Base-by-base conservation (phyloP, 1,284 basidiomycete species). In the Sporisorium scitamineum region DNA sequence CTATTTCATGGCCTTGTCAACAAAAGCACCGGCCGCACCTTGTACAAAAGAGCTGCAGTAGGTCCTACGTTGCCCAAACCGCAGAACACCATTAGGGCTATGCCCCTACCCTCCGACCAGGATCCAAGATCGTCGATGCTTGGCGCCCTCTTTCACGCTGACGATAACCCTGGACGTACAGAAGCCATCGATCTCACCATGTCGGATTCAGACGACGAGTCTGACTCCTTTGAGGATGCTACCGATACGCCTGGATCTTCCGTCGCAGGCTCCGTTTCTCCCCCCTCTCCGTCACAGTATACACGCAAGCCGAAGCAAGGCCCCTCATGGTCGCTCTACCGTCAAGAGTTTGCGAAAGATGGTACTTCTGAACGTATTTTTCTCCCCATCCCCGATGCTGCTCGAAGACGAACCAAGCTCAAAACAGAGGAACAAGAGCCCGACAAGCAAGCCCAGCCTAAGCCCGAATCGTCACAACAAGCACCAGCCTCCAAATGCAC, bases 161-260 rank as follows among this genome's bases (percentile, higher is more conserved):
- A 47, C 5, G 51, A 54, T 16, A 16, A 14, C 3, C 32, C 20
- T 14, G 22, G n/a, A 6, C 11, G n/a, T 0, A 4, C 27, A 31
- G 18, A 41, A 5, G 11, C 26, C 8, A 44, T 56, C 29, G 58
- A 70, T 9, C 48, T 54, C 20, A 54, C 61, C 47, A 54, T 32
- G 27, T 53, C 48, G 5, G 57, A 57, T 18, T 54, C 69, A 5
- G 59, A 58, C 11, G 31, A 51, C 10, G 62, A 64, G 5, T 41
- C 54, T 0, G 69, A 62, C 27, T 51, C 48, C 0, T 64, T 57
- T 18, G 39, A 64, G 31, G 50, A 61, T 44, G 32, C 47, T 6
- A 39, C 39, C 13, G 62, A 61, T 18, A 61, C 59, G 5, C 58
- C 62, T 1, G 13, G 22, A n/a, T 70, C 69, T 31, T 50, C 48